Conservation (phyloP, 768 basidiomycete genomes). For the Lentinus tigrinus region DNA sequence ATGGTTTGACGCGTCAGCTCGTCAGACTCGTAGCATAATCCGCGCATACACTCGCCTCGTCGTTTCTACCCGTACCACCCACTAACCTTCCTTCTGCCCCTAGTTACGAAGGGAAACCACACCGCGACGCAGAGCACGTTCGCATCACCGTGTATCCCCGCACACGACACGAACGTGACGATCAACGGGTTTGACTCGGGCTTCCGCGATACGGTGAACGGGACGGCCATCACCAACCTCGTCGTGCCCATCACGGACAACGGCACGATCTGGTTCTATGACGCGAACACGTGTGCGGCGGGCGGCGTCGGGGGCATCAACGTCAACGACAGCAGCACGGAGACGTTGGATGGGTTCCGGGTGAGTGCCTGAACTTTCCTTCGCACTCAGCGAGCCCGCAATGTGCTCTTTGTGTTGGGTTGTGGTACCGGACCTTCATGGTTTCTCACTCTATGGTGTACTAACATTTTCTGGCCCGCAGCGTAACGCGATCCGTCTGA, state of each 20-base stretch:
- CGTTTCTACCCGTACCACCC: too few species aligned
- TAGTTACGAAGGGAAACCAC: slow-evolving; percentile 53
- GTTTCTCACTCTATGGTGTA: not conserved
- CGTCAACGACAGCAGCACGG: slow-evolving; percentile 40
- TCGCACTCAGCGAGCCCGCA: too few species aligned
- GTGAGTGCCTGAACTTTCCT: slow-evolving; percentile 7
- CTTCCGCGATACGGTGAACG: slow-evolving; percentile 49
- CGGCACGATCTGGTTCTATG: slow-evolving; percentile 62
- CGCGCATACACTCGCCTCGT: too few species aligned
- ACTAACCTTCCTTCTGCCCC: not conserved
- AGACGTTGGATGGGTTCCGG: slow-evolving; percentile 41
- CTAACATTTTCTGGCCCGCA: slow-evolving; percentile 23
- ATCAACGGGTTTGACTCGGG: slow-evolving; percentile 61
- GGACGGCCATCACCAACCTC: slow-evolving; percentile 43
- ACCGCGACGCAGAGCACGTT: slow-evolving; percentile 60
- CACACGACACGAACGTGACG: slow-evolving; percentile 43
- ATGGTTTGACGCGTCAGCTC: too few species aligned
- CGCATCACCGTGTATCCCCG: slow-evolving; percentile 50
- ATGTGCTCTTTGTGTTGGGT: not conserved
- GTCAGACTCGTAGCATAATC: too few species aligned
- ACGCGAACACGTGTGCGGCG: slow-evolving; percentile 49
- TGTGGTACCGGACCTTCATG: not conserved
- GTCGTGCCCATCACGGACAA: slow-evolving; percentile 42
- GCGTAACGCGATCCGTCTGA: slow-evolving; percentile 58
- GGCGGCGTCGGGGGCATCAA: slow-evolving; percentile 68